phyloP scores from a whole-genome alignment of 805 yeast species.

The Ogataea polymorpha region DNA sequence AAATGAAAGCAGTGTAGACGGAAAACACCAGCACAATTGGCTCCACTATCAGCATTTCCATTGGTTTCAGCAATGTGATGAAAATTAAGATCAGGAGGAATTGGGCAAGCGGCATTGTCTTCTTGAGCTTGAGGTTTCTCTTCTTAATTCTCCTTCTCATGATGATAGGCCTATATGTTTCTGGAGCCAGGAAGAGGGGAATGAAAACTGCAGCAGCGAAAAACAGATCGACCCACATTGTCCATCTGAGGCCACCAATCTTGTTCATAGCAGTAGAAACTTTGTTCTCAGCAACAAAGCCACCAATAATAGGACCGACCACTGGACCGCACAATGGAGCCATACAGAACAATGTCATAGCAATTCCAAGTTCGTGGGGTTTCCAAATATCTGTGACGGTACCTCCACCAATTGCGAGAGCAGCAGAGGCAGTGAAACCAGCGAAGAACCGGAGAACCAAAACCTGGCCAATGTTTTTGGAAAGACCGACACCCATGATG shows the following conservation, averaged over 20 bases:
- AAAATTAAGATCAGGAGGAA: constrained; percentile 45
- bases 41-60: constrained; percentile 66
- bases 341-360: constrained; percentile 75
- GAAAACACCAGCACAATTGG: constrained; percentile 74
- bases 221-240: constrained; percentile 69
- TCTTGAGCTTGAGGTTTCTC: constrained; percentile 51
- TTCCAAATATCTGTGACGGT: constrained; percentile 76
- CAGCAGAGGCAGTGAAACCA: constrained; percentile 77
- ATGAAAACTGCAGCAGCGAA: constrained; percentile 57
- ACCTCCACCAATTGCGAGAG: constrained; percentile 83
- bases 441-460: constrained; percentile 70
- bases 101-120: constrained; percentile 33
- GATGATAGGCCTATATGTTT: constrained; percentile 71
- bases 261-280: constrained; percentile 12
- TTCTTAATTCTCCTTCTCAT: constrained; percentile 56
- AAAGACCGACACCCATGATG: constrained; percentile 70
- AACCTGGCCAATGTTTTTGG: constrained; percentile 56
- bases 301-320: constrained; percentile 72
- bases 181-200: constrained; percentile 48
- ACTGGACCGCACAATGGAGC: constrained; percentile 83
- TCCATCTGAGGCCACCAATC: constrained; percentile 61
- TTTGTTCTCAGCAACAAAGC: constrained; percentile 59
- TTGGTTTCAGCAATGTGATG: constrained; percentile 57
- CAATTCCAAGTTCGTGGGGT: constrained; percentile 60
- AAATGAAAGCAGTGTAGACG: constrained; percentile 67